Evolutionary conservation across 257 asterid genomes (phyloP), one percentile per base, ranked within the genome.

Genomic region (Nicotiana knightiana): DNA sequence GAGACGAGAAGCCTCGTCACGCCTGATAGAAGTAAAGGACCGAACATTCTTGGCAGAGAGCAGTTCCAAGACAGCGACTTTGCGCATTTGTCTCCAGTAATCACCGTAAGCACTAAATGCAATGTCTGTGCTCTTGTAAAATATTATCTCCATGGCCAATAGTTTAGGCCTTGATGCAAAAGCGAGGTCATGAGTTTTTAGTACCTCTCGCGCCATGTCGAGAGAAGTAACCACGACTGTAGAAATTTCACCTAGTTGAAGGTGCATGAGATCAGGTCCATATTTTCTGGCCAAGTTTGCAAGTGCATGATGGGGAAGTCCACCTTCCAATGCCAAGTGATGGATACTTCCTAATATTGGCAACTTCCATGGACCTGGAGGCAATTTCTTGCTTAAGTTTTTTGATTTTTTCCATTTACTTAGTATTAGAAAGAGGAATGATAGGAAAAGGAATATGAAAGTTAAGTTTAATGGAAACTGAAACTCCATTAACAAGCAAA

Each of bases 41-140:
- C 54, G 61, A 10, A 86, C 90, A 9, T 68, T 85, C 3, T 77
- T 84, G 9, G 84, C 17, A 30, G 85, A 67, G 16, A 89, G 82
- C 11, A 86, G 82, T 83, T 90, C 90, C 66, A 85, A 3, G 3
- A 85, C 37, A 81, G 92, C 85, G 0, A 88, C 81, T 54, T 85
- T 86, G 0, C 91, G 86, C 88, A 89, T 81, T 16, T 90, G 90
- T 8, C 86, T 81, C 93, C 89, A 89, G 82, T 86, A 83, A 4
- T 85, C 89, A 33, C 84, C 84, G 78, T 90, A 89, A 1, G 89
- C 87, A 16, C 84, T 53, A 81, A 86, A 89, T 1, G 51, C 80
- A 1, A 90, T 66, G 75, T 75, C 91, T 0, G 58, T 59, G 9
- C 67, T 15, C 24, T 81, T 83, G 71, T 85, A 87, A 81, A 77